phyloP scores from a whole-genome alignment of 2,329 filamentous ascomycete genomes.

The Ploettnerulaceae sp. region DNA sequence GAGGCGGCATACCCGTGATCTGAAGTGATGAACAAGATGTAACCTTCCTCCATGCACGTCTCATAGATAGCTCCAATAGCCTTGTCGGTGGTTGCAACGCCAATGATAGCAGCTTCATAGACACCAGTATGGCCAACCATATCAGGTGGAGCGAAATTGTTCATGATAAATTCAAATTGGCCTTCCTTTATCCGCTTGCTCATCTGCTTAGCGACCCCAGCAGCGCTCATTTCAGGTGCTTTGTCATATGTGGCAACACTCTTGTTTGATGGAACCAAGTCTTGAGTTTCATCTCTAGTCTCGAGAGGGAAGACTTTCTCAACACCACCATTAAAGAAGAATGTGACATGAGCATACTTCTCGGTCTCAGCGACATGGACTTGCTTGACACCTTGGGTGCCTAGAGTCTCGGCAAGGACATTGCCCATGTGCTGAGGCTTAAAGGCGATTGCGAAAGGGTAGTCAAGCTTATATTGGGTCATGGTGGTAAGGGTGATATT shows the following conservation, averaged over 20 bases:
- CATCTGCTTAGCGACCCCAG: constrained; percentile 83
- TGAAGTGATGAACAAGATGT: constrained; percentile 90
- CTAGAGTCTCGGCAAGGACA: constrained; percentile 94
- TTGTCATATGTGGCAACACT: constrained; percentile 88
- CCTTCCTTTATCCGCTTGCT: constrained; percentile 79
- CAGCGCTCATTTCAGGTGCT: constrained; percentile 93
- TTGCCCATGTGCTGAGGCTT: constrained; percentile 94
- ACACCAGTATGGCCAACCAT: constrained; percentile 99
- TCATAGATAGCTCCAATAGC: constrained; percentile 92
- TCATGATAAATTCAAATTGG: constrained; percentile 96
- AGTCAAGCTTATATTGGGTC: constrained; percentile 97
- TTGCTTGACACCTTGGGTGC: constrained; percentile 84
- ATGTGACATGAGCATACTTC: constrained; percentile 98
- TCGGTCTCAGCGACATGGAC: constrained; percentile 98
- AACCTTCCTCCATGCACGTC: constrained; percentile 87
- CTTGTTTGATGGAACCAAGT: constrained; percentile 83
- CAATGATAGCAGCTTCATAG: constrained; percentile 88
- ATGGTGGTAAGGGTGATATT: constrained; percentile 86
- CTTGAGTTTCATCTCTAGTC: constrained; percentile 75
- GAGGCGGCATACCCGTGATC: constrained; percentile 69
- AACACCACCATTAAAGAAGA: constrained; percentile 99
- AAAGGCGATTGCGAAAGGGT: constrained; percentile 88
- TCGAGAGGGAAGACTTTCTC: constrained; percentile 95
- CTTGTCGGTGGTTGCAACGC: constrained; percentile 81
- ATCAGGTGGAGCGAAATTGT: constrained; percentile 98